Evolutionary conservation across 1,139 yeast genomes (phyloP), one percentile per base, ranked within the genome.

Genomic region (Spencermartinsiella ligniputridi): DNA sequence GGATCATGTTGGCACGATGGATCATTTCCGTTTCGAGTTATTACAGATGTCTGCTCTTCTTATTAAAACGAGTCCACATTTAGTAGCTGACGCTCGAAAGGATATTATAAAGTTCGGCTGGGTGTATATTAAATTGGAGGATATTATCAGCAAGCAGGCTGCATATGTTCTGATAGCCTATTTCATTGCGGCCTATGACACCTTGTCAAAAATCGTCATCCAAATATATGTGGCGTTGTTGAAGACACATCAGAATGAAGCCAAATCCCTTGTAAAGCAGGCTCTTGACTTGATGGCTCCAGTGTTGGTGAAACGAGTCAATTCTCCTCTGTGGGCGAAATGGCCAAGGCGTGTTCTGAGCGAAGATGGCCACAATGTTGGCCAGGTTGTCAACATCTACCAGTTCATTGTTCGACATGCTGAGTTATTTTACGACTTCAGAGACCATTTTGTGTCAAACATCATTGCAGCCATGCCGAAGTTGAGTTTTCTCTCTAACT

Each of bases 391-490:
- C 52, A 90, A 87, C 57, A 87, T 94, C 18, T 92, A 88, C 56
- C 96, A 89, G 57, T 89, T 90, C 58, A 80, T 94, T 64, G 88
- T 87, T 29, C 84, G 83, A 42, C 96, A 92, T 55, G 80, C 95
- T 0, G 92, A 83, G 48, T 68, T 88, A 43, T 92, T 94, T 64
- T 92, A 78, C 58, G 81, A 80, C 43, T 92, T 92, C 6, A 75
- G 97, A 48, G 97, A 89, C 55, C 89, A 88, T 52, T 92, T 90
- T 57, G 79, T 89, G 47, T 84, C 96, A 2, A 87, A 84, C 52
- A 85, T 92, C 44, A 86, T 92, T 42, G 79, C 94, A n/a, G 96
- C 96, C 1, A 85, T 94, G 90, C 96, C 96, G 19, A 89, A 90
- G 60, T 71, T 92, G 46, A 87, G 96, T 1, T 81, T 87, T 44